Base-by-base conservation (phyloP, 164 flowering plant genomes). In the Houttuynia cordata region DNA sequence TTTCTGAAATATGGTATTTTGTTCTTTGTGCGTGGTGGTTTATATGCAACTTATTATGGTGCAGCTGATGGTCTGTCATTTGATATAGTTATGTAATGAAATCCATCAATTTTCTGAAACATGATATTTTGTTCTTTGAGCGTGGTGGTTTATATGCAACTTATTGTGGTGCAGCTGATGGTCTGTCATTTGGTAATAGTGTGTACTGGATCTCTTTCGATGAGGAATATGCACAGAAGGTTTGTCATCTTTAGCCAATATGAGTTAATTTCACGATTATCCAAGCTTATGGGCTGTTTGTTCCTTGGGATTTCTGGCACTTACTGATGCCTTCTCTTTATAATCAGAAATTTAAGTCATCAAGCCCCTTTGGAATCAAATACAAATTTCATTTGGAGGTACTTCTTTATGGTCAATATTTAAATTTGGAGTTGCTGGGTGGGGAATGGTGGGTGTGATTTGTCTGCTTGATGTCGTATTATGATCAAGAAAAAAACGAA, bases 361-460 rank as follows among this genome's bases (percentile, higher is more conserved):
- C 96, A 39, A 75, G 71, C 66, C 96, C 97, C 51, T 91, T 83
- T 63, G 99, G 99, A 24, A 86, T 90, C 80, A 73, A 86, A 78
- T 94, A 94, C 79, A 75, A 78, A 68, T 94, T 91, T 72, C 99
- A 94, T 62, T 79, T 91, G 18, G 97, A 91, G 97, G 98, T 93
- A 84, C 22, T 0, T 41, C 20, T 59, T 15, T 47, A 23, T 61
- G 52, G 9, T 24, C 51, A 23, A 9, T 18, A 6, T 9, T 17
- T 60, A 15, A 59, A 10, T 30, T 57, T 30, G 24, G 20, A 6
- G 14, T 0, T 40, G 24, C 1, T n/a, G 20, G 49, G 49, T 45
- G 14, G 1, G 49, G 12, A 45, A 6, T 30, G 37, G 37, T 30
- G 37, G 37, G 6, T 30, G 37, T 30, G 37, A 30, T 2, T 30